Evolutionary conservation across 768 basidiomycete genomes (phyloP).

Genomic region (Lactarius vividus): DNA sequence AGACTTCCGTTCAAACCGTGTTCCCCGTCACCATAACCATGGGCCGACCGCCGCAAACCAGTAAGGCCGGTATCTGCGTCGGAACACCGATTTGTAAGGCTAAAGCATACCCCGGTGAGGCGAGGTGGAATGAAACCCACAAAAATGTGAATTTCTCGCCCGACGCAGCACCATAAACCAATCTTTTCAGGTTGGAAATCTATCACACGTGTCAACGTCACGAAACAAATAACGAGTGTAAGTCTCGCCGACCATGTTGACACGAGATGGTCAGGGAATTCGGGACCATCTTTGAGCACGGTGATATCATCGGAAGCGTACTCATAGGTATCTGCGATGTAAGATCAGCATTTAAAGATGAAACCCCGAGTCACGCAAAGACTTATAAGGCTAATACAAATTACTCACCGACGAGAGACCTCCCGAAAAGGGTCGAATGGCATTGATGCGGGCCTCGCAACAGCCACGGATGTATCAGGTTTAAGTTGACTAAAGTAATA

Average conservation of each 20-base stretch:
- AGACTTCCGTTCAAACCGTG: too few species aligned
- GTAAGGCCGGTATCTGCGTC: too few species aligned
- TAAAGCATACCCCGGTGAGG: too few species aligned
- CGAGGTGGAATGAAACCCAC: conserved; percentile 12
- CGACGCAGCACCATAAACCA: conserved; percentile 26
- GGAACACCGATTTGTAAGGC: too few species aligned
- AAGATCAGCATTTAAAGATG: too few species aligned
- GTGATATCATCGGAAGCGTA: conserved; percentile 23
- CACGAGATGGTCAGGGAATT: neutral
- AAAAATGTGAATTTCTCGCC: conserved; percentile 32
- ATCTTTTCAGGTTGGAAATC: conserved; percentile 16
- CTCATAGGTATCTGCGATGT: neutral
- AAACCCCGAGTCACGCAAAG: too few species aligned
- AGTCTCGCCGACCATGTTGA: conserved; percentile 19
- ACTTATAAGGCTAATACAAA: too few species aligned
- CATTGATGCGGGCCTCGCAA: conserved; percentile 20
- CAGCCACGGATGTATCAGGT: neutral
- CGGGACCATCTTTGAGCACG: conserved; percentile 22
- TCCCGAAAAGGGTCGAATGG: conserved; percentile 13
- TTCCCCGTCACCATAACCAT: too few species aligned
- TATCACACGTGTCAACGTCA: neutral
- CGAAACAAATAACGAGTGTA: neutral
- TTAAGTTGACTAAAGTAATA: neutral
- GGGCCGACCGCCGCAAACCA: too few species aligned
- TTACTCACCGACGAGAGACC: conserved; percentile 17